These are phyloP conservation scores for Erythrophleum fordii DNA, from an alignment of 306 rosid species.

Conservation along the genomic window DNA sequence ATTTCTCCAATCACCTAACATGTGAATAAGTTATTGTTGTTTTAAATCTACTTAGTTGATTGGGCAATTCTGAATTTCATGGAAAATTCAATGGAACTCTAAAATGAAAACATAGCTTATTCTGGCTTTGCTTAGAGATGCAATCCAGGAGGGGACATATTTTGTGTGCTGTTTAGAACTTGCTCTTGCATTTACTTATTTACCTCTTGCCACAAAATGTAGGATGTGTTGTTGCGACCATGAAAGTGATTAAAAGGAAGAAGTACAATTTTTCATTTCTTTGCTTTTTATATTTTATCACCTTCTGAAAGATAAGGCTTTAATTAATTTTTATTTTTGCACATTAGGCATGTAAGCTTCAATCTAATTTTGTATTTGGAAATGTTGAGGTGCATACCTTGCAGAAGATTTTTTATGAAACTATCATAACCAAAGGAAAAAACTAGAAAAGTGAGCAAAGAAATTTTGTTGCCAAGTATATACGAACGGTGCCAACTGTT, in stretches of 20 bases:
- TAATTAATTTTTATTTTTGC: neutral
- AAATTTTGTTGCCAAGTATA: neutral
- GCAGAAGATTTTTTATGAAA: neutral
- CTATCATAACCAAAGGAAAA: neutral
- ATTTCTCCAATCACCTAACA: neutral
- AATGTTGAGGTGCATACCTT: conserved; percentile 15
- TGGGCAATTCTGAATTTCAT: neutral
- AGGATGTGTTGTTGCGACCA: neutral
- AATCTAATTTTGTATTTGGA: neutral
- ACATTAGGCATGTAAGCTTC: neutral
- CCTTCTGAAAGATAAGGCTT: conserved; percentile 19
- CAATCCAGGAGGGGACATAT: neutral
- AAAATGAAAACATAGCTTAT: neutral
- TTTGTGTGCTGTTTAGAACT: neutral
- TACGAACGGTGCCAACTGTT: neutral
- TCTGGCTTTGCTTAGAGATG: neutral
- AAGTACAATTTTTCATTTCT: conserved; percentile 9
- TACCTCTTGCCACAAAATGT: neutral
- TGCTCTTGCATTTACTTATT: conserved; percentile 11
- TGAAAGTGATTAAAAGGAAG: conserved; percentile 3
- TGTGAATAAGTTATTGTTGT: neutral
- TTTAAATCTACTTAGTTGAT: conserved; percentile 18
- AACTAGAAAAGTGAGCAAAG: neutral
- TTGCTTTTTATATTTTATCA: neutral
- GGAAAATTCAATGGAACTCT: conserved; percentile 17